Percentiles rank a stretch among this genome's conserved stretches.
Evolutionary conservation across 75 land plant genomes (phyloP).

Genomic region (Cupressus sempervirens): DNA sequence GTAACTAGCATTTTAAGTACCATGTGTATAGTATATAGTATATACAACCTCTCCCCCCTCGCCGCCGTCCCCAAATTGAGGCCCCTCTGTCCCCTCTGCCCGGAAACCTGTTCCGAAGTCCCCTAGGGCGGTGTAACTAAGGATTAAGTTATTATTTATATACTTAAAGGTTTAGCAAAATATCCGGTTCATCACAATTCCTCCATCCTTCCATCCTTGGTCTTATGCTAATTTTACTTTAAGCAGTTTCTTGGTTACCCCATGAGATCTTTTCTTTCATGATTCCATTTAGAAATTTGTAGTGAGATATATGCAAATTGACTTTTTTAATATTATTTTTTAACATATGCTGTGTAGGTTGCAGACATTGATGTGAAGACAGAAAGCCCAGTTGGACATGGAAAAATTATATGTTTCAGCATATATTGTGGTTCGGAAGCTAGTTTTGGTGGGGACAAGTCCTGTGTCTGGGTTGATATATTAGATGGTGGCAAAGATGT

Average conservation of each 20-base stretch:
- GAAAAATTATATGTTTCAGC: slow-evolving; percentile 88
- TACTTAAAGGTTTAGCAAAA: too few species aligned
- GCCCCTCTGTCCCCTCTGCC: too few species aligned
- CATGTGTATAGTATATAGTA: too few species aligned
- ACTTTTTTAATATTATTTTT: neutral
- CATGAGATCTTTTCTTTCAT: neutral
- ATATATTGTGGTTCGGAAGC: slow-evolving; percentile 74
- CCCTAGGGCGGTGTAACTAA: too few species aligned
- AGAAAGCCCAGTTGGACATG: slow-evolving; percentile 94
- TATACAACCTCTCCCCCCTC: too few species aligned
- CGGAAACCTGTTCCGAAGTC: too few species aligned
- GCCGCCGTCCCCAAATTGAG: too few species aligned
- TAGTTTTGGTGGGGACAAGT: slow-evolving; percentile 76
- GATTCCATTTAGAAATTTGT: neutral
- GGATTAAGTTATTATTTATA: too few species aligned
- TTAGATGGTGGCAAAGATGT: slow-evolving; percentile 70
- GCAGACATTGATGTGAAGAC: slow-evolving; percentile 82
- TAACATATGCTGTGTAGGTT: slow-evolving; percentile 41
- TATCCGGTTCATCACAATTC: too few species aligned
- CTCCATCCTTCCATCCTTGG: too few species aligned
- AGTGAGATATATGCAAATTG: neutral
- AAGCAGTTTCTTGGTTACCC: neutral
- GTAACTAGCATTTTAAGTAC: too few species aligned
- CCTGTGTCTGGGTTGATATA: slow-evolving; percentile 88
- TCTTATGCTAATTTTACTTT: too few species aligned